Conservation (phyloP, 805 yeast species). For the Ogataea siamensis region DNA sequence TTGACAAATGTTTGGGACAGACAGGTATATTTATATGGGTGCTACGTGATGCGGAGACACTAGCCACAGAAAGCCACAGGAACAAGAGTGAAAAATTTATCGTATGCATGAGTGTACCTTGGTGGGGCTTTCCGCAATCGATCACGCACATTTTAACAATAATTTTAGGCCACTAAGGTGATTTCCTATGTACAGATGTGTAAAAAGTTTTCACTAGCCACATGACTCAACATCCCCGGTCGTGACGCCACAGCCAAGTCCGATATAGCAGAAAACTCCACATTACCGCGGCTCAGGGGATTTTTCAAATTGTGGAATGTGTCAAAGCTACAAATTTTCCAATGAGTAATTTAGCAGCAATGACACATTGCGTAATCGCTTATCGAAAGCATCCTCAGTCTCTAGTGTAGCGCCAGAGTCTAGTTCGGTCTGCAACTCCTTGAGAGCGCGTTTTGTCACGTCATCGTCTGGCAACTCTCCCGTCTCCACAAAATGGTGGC, state of each 20-base stretch:
- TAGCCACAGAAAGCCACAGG: conserved; percentile 7
- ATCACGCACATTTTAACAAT: conserved; percentile 6
- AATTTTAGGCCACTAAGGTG: background rate
- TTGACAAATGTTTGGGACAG: background rate
- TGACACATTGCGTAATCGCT: conserved; percentile 11
- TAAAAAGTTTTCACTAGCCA: background rate
- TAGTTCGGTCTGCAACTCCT: conserved; percentile 3
- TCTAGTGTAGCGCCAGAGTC: conserved; percentile 1
- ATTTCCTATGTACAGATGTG: conserved; percentile 4
- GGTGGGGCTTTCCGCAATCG: conserved; percentile 5
- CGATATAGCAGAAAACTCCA: conserved; percentile 13
- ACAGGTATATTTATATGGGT: conserved; percentile 8
- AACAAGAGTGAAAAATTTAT: background rate
- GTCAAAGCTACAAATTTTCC: conserved; percentile 1
- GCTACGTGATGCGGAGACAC: conserved; percentile 6
- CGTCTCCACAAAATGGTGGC: conserved; percentile 7
- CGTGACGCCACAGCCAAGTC: conserved; percentile 7
- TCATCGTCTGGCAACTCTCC: conserved; percentile 8
- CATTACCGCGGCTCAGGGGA: conserved; percentile 1
- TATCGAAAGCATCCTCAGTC: conserved; percentile 2
- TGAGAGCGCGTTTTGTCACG: conserved; percentile 5
- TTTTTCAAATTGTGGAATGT: background rate
- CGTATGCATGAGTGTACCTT: conserved; percentile 1
- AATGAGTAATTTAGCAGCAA: background rate
- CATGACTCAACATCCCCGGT: background rate